Percentiles rank a stretch among this genome's conserved stretches.
phyloP scores from a whole-genome alignment of 2,329 filamentous ascomycete species.

The Paecilomyces sp. region DNA sequence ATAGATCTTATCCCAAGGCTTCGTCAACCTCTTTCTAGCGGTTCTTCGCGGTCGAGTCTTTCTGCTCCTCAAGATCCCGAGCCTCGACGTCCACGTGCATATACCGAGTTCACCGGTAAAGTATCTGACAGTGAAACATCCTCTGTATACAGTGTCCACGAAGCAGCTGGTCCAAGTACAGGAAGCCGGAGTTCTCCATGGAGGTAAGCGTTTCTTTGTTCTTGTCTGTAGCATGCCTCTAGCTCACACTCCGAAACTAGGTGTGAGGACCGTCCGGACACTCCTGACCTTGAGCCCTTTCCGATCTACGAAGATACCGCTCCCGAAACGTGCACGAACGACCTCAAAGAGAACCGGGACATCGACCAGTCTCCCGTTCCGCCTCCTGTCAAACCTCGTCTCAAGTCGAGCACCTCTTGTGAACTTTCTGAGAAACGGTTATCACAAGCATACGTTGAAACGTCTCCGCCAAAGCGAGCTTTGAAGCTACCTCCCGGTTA shows the following conservation, averaged over 20 bases:
- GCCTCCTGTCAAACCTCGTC: not conserved
- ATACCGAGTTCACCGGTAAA: slow-evolving; percentile 1
- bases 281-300: not conserved
- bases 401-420: not conserved
- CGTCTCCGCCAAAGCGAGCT: not conserved
- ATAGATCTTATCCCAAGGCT: not conserved
- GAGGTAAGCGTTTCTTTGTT: not conserved
- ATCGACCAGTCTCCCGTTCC: not conserved
- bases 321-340: not conserved
- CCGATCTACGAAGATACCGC: not conserved
- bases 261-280: not conserved
- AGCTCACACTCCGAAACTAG: not conserved
- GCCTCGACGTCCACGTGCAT: not conserved
- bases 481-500: not conserved
- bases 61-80: not conserved
- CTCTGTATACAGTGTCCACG: not conserved
- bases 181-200: not conserved
- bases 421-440: not conserved
- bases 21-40: not conserved
- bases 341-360: not conserved
- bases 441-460: not conserved
- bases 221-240: not conserved
- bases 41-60: not conserved
- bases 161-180: not conserved
- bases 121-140: not conserved